Conservation (phyloP, 495 filamentous ascomycete genomes). For the Penicillium odoratum region DNA sequence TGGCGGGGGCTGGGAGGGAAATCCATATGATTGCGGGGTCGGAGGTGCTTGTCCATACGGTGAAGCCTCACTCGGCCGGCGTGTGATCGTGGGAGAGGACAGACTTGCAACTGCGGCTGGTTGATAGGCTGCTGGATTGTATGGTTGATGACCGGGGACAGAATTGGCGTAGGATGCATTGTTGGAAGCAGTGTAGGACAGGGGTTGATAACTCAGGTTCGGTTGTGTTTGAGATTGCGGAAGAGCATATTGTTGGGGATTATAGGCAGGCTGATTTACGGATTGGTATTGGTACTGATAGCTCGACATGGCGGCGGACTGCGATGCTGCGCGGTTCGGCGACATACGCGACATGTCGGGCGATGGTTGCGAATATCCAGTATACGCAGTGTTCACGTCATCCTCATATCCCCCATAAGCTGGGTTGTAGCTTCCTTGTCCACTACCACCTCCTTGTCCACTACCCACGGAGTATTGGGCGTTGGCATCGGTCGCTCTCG, state of each 20-base stretch:
- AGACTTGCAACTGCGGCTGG: constrained; percentile 27
- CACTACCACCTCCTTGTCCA: constrained; percentile 14
- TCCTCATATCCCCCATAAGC: constrained; percentile 38
- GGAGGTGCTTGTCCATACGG: constrained; percentile 36
- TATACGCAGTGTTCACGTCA: constrained; percentile 35
- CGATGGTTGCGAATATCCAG: constrained; percentile 34
- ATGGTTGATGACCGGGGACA: constrained; percentile 55
- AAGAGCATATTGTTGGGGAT: constrained; percentile 76
- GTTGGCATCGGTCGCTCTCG: constrained; percentile 32
- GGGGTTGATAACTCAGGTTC: constrained; percentile 38
- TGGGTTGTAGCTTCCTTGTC: constrained; percentile 26
- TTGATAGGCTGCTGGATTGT: constrained; percentile 72
- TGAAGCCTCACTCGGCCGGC: constrained; percentile 33
- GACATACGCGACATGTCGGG: constrained; percentile 45
- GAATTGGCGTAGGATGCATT: constrained; percentile 28
- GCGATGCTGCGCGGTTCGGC: constrained; percentile 45
- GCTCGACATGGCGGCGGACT: constrained; percentile 48
- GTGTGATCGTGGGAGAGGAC: constrained; percentile 29
- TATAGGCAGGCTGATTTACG: constrained; percentile 63
- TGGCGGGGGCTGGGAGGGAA: constrained; percentile 35
- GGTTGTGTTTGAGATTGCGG: constrained; percentile 58
- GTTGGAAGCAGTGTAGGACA: constrained; percentile 47
- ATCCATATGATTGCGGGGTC: constrained; percentile 35
- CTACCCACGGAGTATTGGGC: constrained; percentile 23
- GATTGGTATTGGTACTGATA: constrained; percentile 63